Evolutionary conservation across 805 yeast genomes (phyloP).

Genomic region (Starmerella vaccinii): DNA sequence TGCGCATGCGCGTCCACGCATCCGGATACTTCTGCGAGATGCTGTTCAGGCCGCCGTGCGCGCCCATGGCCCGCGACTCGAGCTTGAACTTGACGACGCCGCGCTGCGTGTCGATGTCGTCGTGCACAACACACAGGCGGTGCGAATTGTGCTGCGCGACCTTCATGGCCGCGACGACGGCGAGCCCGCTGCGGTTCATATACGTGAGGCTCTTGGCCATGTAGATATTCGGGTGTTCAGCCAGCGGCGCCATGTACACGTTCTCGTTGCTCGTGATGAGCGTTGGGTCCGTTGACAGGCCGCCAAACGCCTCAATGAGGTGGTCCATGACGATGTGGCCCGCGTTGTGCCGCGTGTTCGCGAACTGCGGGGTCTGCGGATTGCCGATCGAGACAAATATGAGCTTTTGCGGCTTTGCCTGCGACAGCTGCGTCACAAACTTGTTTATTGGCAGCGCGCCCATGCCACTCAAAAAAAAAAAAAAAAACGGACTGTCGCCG

Average conservation of each 20-base stretch:
- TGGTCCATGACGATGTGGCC: slow-evolving; percentile 51
- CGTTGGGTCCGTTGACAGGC: slow-evolving; percentile 7
- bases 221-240: slow-evolving; percentile 27
- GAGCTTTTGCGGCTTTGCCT: slow-evolving; percentile 12
- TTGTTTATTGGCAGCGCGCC: slow-evolving; percentile 22
- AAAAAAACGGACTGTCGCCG: not conserved
- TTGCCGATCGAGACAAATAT: slow-evolving; percentile 52
- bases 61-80: slow-evolving; percentile 55
- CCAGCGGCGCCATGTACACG: slow-evolving; percentile 12
- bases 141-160: slow-evolving; percentile 15
- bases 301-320: slow-evolving; percentile 12
- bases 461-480: not conserved
- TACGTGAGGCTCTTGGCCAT: slow-evolving; percentile 45
- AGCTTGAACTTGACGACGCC: slow-evolving; percentile 59
- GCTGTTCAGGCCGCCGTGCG: slow-evolving; percentile 74
- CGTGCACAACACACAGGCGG: slow-evolving; percentile 53
- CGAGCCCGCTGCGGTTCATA: slow-evolving; percentile 67
- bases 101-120: slow-evolving; percentile 56
- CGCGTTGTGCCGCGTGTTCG: slow-evolving; percentile 63
- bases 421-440: slow-evolving; percentile 15
- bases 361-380: slow-evolving; percentile 49
- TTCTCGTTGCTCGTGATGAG: not conserved
- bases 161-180: slow-evolving; percentile 33
- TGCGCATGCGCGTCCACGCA: slow-evolving; percentile 49
- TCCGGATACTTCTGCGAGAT: slow-evolving; percentile 39